Evolutionary conservation across 225 moss, liverwort and hornwort genomes (phyloP), one percentile per base, ranked within the genome.

Genomic region (Rhytidiadelphus loreus): DNA sequence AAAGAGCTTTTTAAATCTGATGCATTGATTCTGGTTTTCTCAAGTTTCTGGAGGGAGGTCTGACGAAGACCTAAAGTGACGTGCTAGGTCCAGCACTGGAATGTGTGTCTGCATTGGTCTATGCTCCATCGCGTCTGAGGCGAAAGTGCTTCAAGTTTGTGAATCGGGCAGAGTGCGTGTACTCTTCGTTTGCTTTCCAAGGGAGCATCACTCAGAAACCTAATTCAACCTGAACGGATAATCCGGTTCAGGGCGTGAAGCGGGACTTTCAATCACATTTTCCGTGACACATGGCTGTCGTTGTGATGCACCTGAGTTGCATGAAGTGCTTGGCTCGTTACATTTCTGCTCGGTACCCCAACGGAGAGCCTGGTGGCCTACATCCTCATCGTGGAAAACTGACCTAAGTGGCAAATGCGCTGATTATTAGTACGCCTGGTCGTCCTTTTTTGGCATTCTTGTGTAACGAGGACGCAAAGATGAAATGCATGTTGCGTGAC

Each of bases 1-100:
- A 86, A n/a, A 74, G 84, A 91, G 90, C 86, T 88, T 90, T 90
- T 86, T 84, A 81, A 90, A 87, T 90, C 88, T 85, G 93, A 90
- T 93, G 90, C 91, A 88, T 86, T 90, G 88, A 32, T 48, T 86
- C 48, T 56, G 80, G 69, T n/a, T 24, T 75, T 77, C 17, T 57
- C 9, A 48, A 14, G 19, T 48, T 30, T 13, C 21, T 33, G 29
- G 30, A 32, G 24, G 4, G 15, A 46, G 1, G 11, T 43, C 58
- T 79, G 24, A 11, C 10, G 4, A 32, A 48, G 57, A 21, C 32
- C 0, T 13, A 4, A 21, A 52, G 3, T 76, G 74, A 12, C 44
- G 53, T 75, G 75, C 21, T 78, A 61, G 77, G 77, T 61, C 46
- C 59, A 35, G 69, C 19, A n/a, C 22, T 37, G 8, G 12, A 33